phyloP scores from a whole-genome alignment of 352 stramenopile genomes.

The Phytophthora pini region DNA sequence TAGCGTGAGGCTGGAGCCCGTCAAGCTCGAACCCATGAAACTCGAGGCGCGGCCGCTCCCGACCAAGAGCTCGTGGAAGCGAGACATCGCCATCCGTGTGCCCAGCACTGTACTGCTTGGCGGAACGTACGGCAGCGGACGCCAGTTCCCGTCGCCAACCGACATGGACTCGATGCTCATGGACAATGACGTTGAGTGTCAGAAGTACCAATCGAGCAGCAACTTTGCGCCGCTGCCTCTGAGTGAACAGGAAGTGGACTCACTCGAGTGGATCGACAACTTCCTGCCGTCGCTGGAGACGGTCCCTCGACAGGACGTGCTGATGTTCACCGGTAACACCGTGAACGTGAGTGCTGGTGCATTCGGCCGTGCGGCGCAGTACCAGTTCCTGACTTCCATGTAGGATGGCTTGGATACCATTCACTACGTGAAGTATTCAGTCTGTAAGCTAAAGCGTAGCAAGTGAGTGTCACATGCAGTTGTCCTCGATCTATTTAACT shows the following conservation, averaged over 20 bases:
- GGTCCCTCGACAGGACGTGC: slow-evolving; percentile 27
- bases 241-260: slow-evolving; percentile 46
- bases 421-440: neutral
- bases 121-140: slow-evolving; percentile 15
- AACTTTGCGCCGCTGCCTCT: slow-evolving; percentile 17
- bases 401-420: slow-evolving; percentile 14
- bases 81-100: slow-evolving; percentile 41
- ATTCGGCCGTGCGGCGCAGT: slow-evolving; percentile 26
- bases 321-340: slow-evolving; percentile 35
- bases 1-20: slow-evolving; percentile 15
- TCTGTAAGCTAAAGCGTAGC: slow-evolving; percentile 11
- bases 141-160: slow-evolving; percentile 49
- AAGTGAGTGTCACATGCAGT: slow-evolving; percentile 4
- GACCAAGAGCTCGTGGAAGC: slow-evolving; percentile 32
- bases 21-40: slow-evolving; percentile 16
- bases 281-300: slow-evolving; percentile 59
- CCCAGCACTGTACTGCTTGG: slow-evolving; percentile 6
- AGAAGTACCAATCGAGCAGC: slow-evolving; percentile 17
- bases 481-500: slow-evolving; percentile 21
- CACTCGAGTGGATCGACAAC: slow-evolving; percentile 73
- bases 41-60: slow-evolving; percentile 7
- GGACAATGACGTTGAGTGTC: slow-evolving; percentile 40
- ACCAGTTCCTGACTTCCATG: slow-evolving; percentile 41
- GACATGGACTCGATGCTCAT: slow-evolving; percentile 57
- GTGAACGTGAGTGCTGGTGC: slow-evolving; percentile 31